phyloP scores from a whole-genome alignment of 1,139 yeast species.

The Suhomyces anneliseae region DNA sequence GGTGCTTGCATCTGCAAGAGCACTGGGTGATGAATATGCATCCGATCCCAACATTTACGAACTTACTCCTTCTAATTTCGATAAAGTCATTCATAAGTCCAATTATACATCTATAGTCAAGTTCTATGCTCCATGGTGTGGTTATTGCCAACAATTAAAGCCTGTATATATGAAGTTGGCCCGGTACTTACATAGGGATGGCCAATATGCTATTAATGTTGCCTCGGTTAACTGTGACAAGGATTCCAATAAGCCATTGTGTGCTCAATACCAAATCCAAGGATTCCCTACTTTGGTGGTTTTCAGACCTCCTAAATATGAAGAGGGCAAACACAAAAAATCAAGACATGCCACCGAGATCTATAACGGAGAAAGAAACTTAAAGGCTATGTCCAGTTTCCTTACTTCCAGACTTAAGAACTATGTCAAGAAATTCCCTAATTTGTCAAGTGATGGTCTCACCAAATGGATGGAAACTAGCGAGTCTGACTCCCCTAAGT shows the following conservation, averaged over 20 bases:
- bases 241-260: constrained; percentile 62
- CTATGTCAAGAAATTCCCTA: constrained; percentile 57
- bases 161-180: constrained; percentile 65
- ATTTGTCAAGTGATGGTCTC: constrained; percentile 23
- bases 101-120: constrained; percentile 84
- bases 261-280: constrained; percentile 63
- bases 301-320: constrained; percentile 76
- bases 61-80: constrained; percentile 57
- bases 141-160: constrained; percentile 64
- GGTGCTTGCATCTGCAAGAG: constrained; percentile 10
- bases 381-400: constrained; percentile 58
- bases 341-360: constrained; percentile 58
- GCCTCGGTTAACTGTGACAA: constrained; percentile 89
- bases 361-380: constrained; percentile 68
- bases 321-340: constrained; percentile 21
- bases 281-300: constrained; percentile 84
- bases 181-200: constrained; percentile 45
- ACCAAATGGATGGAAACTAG: constrained; percentile 29
- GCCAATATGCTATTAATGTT: constrained; percentile 62
- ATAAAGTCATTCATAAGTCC: constrained; percentile 60
- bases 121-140: constrained; percentile 98
- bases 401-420: constrained; percentile 67
- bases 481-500: constrained; percentile 21
- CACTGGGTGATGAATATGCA: constrained; percentile 32
- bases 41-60: constrained; percentile 54